phyloP scores from a whole-genome alignment of 225 moss, liverwort and hornwort species.

The Marchantia paleacea region DNA sequence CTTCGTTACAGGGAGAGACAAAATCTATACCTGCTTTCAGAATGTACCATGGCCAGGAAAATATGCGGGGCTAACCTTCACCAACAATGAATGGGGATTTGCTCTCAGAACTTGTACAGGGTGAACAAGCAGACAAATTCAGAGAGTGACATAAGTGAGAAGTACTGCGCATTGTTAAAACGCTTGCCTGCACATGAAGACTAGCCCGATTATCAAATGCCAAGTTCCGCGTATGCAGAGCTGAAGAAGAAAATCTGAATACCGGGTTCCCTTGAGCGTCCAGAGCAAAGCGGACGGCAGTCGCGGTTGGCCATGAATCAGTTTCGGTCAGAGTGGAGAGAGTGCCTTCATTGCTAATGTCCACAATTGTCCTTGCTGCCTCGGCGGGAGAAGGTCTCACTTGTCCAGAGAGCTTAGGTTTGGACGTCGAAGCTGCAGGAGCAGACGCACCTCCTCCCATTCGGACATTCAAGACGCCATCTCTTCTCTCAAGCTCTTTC shows the following conservation, averaged over 20 bases:
- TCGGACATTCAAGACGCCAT: background rate
- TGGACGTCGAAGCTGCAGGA: background rate
- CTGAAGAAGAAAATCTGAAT: constrained; percentile 54
- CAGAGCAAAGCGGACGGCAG: constrained; percentile 79
- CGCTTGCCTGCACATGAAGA: constrained; percentile 76
- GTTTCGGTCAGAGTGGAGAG: constrained; percentile 66
- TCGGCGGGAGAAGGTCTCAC: constrained; percentile 74
- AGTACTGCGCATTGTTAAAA: background rate
- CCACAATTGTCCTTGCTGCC: constrained; percentile 73
- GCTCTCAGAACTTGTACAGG: background rate
- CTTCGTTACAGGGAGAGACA: background rate
- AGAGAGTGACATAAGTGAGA: background rate
- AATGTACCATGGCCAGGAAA: background rate
- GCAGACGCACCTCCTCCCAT: constrained; percentile 5
- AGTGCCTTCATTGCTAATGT: constrained; percentile 76
- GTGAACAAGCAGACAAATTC: background rate
- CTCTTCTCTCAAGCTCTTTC: background rate
- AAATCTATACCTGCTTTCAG: background rate
- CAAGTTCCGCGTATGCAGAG: constrained; percentile 65
- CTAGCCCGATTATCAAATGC: constrained; percentile 73
- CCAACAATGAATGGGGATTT: background rate
- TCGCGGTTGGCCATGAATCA: constrained; percentile 80
- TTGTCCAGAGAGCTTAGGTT: constrained; percentile 7
- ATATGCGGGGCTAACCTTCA: too few species aligned
- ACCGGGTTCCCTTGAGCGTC: constrained; percentile 79